phyloP scores from a whole-genome alignment of 2,329 filamentous ascomycete species.

The Tolypocladium tropicale region DNA sequence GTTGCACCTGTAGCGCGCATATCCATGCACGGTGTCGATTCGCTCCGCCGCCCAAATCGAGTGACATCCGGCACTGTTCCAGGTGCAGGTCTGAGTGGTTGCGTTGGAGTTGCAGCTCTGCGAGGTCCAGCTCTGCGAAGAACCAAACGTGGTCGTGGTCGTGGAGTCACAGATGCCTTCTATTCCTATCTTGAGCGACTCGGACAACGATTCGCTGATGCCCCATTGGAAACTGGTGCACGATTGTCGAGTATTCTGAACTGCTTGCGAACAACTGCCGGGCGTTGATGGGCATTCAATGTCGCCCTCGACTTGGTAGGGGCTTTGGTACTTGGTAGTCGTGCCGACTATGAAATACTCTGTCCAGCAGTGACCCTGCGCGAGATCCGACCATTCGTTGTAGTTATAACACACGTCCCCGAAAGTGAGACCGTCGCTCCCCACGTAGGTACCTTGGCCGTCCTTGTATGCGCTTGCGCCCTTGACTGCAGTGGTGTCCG shows the following conservation, averaged over 20 bases:
- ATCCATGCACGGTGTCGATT: neutral
- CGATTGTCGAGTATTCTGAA: neutral
- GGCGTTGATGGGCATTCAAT: neutral
- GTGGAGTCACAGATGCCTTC: no score
- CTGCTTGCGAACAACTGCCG: neutral
- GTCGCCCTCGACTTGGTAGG: neutral
- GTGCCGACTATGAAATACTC: neutral
- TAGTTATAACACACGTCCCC: neutral
- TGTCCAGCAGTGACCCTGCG: neutral
- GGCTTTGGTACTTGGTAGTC: neutral
- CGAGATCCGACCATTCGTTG: neutral
- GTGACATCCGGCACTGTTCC: neutral
- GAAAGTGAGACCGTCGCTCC: neutral
- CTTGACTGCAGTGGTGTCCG: neutral
- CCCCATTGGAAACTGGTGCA: neutral
- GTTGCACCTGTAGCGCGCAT: neutral
- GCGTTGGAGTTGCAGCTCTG: slow-evolving; percentile 10
- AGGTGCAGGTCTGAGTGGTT: neutral
- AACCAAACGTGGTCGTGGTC: no score
- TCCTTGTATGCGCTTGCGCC: neutral
- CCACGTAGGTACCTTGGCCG: neutral
- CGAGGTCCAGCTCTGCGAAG: slow-evolving; percentile 44
- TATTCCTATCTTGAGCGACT: neutral
- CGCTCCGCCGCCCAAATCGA: neutral
- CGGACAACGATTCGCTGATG: neutral